Evolutionary conservation across 2,329 filamentous ascomycete genomes (phyloP), one percentile per base, ranked within the genome.

Genomic region (Sporothrix globosa): DNA sequence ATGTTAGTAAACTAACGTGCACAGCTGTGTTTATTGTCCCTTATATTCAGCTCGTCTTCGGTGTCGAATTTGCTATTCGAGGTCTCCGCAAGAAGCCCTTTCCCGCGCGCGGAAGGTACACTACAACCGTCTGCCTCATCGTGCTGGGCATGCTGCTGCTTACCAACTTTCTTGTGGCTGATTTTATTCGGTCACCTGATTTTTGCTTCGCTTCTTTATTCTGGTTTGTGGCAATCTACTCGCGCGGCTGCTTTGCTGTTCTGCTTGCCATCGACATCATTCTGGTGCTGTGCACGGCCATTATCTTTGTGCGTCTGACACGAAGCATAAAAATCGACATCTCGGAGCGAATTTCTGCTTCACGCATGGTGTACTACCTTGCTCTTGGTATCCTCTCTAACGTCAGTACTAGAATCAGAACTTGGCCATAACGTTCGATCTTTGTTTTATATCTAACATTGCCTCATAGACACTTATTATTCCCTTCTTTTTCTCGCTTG

Each of bases 321-420:
- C 83, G 83, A 46, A 84, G 83, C 71, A 79, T 83, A 17, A 81
- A 82, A 19, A 83, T 91, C 67, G 87, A 88, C 52, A 81, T 84
- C 24, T 82, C 84, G 19, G 87, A 91, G 77, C 82, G 90, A 61
- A 84, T 88, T 70, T 83, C 87, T 46, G 89, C 90, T 4, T 91
- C 89, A 7, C 83, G 88, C 72, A 91, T 91, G 87, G 86, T 90
- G 13, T 92, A 90, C 77, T 91, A 90, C 76, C 81, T 91, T 73
- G 78, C 84, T 1, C 77, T 90, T 68, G 87, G 83, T 19, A 80
- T 88, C 69, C 78, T 86, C 65, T 87, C 84, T 69, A 87, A 84
- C 76, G 89, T 91, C 75, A 79, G 85, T 80, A 9, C 6, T 30
- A 10, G 46, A 19, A n/a, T 7, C 1, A 17, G 13, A 48, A 19